Percentiles rank a stretch among this genome's conserved stretches.
phyloP scores from a whole-genome alignment of 2,329 filamentous ascomycete species.

The Tolypocladium cylindrosporum region DNA sequence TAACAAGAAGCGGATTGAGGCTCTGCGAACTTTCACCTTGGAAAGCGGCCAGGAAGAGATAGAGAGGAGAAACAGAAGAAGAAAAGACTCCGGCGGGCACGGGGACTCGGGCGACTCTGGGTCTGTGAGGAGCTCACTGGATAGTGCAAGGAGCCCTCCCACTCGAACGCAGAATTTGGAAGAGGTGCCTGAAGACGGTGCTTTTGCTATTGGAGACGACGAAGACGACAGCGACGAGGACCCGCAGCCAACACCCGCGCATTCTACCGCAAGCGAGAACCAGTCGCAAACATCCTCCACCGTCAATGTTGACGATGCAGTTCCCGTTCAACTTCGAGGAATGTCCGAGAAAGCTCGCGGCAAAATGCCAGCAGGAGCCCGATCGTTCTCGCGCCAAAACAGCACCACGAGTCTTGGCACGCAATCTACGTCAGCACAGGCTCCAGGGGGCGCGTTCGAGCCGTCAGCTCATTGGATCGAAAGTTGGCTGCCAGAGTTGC shows the following conservation, averaged over 20 bases:
- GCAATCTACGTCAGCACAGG: conserved; percentile 47
- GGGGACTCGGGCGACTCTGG: conserved; percentile 37
- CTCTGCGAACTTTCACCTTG: conserved; percentile 75
- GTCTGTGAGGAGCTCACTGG: conserved; percentile 52
- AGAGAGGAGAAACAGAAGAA: conserved; percentile 62
- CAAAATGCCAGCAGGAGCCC: conserved; percentile 80
- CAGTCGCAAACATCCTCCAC: conserved; percentile 59
- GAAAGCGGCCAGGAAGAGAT: conserved; percentile 90
- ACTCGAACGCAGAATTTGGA: conserved; percentile 17
- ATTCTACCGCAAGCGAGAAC: conserved; percentile 54
- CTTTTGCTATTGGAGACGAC: conserved; percentile 86
- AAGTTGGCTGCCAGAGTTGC: conserved; percentile 83
- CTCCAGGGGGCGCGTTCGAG: conserved; percentile 55
- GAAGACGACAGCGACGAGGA: conserved; percentile 52
- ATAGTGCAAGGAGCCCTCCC: conserved; percentile 56
- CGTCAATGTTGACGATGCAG: conserved; percentile 60
- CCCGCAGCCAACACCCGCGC: conserved; percentile 45
- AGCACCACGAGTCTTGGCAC: conserved; percentile 72
- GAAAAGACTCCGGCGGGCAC: conserved; percentile 50
- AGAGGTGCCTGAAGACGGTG: conserved; percentile 50
- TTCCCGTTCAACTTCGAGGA: conserved; percentile 72
- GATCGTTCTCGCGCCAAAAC: conserved; percentile 82
- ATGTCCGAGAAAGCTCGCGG: conserved; percentile 97
- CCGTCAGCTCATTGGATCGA: conserved; percentile 83
- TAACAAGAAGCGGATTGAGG: conserved; percentile 75